Base-by-base conservation (phyloP, 2,329 filamentous ascomycete genomes). In the Phialophora verrucosa region DNA sequence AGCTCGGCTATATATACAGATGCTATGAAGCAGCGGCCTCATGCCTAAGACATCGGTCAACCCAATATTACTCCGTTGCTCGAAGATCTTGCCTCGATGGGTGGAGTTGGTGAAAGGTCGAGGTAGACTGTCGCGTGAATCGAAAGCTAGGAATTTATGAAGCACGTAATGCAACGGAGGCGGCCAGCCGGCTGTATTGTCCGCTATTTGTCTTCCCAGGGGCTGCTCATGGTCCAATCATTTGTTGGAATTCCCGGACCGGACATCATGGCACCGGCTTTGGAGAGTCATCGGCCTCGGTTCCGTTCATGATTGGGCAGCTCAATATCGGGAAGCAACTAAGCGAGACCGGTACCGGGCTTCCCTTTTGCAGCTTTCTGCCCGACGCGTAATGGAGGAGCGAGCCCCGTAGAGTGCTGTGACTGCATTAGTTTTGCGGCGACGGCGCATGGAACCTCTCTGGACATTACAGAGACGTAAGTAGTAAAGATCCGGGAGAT, bases 301-400 rank as follows among this genome's bases (percentile, higher is more conserved):
- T 12, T 25, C n/a, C 11, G 23, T 25, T 14, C 35, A n/a, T n/a
- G 32, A 58, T 25, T 58, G 31, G 35, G 3, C n/a, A 11, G n/a
- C 55, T 29, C 31, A 35, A 35, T 56, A 25, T 10, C 25, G 8
- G 14, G 27, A 11, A 20, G 20, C 4, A 17, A 44, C 47, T 55
- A 51, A 60, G 58, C 47, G 31, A 60, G 27, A 31, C 58, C 58
- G 58, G 44, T 51, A 51, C 58, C 58, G 58, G 58, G 27, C 44
- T 51, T 32, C 27, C 10, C 4, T 31, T 59, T 14, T 29, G 35
- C 32, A 17, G 20, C 11, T 10, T 8, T 27, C n/a, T 25, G 23
- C 25, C 38, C 17, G 14, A 11, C 6, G 17, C 1, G 17, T n/a
- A 44, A 17, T 44, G 17, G 3, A n/a, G 14, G 17, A 44, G 5